Conservation (phyloP, 2,329 filamentous ascomycete genomes). For the Atkinsonella hypoxylon region DNA sequence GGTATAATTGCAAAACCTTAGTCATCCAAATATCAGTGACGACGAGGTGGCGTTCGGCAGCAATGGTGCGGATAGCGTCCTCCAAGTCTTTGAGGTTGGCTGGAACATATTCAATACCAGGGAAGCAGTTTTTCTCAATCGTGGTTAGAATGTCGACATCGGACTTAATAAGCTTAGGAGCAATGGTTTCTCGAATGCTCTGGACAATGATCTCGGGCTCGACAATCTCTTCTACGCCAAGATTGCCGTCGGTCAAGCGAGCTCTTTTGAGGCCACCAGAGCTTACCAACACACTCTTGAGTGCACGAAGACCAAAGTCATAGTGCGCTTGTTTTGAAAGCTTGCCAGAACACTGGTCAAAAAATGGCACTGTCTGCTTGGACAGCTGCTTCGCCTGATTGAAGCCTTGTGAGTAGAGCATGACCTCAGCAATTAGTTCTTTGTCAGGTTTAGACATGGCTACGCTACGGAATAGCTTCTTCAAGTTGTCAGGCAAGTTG, state of each 20-base stretch:
- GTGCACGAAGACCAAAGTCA: constrained; percentile 91
- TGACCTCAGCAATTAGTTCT: constrained; percentile 97
- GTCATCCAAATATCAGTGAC: constrained; percentile 95
- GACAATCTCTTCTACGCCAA: constrained; percentile 58
- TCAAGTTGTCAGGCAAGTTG: constrained; percentile 95
- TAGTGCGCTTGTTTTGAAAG: constrained; percentile 97
- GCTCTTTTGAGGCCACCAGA: constrained; percentile 91
- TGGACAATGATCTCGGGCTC: constrained; percentile 98
- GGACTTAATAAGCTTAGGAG: constrained; percentile 85
- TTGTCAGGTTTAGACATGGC: constrained; percentile 99
- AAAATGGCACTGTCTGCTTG: constrained; percentile 95
- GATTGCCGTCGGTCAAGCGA: constrained; percentile 47
- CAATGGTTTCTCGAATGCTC: constrained; percentile 95
- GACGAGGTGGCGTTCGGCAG: constrained; percentile 74
- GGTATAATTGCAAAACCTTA: constrained; percentile 91
- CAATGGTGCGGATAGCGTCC: constrained; percentile 69
- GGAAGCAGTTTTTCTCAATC: constrained; percentile 80
- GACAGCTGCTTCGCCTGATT: constrained; percentile 89
- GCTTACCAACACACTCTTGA: constrained; percentile 97
- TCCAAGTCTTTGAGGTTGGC: constrained; percentile 74
- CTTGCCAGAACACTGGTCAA: constrained; percentile 71
- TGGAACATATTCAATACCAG: constrained; percentile 83
- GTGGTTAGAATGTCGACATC: constrained; percentile 81
- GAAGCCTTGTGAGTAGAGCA: constrained; percentile 99
- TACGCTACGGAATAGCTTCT: constrained; percentile 98